Percentiles rank a stretch among this genome's conserved stretches.
phyloP scores from a whole-genome alignment of 2,329 filamentous ascomycete species.

The Pseudocercospora eumusae region DNA sequence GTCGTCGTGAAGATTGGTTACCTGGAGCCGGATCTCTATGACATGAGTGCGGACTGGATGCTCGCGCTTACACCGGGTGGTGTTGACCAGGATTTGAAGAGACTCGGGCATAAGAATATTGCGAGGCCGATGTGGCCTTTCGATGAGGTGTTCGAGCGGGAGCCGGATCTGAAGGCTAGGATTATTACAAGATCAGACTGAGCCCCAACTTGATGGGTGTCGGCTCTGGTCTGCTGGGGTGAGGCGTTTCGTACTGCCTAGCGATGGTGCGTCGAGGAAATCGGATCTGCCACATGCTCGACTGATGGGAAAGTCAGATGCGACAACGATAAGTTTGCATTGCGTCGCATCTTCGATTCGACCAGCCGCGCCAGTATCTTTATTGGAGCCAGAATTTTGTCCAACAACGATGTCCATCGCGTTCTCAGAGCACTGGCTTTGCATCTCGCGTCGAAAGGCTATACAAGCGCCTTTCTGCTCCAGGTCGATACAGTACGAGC shows the following conservation, averaged over 20 bases:
- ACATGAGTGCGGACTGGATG: conserved; percentile 30
- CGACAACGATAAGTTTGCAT: neutral
- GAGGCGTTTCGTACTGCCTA: neutral
- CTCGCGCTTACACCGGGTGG: conserved; percentile 29
- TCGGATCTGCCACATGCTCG: no score
- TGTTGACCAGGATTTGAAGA: conserved; percentile 27
- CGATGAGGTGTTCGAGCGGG: conserved; percentile 15
- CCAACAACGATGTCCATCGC: neutral
- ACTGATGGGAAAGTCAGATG: neutral
- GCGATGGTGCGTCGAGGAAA: neutral
- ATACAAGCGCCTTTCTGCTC: no score
- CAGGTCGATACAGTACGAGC: no score
- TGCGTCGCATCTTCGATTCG: neutral
- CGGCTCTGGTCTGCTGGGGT: neutral
- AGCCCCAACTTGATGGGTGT: neutral
- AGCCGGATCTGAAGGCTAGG: conserved; percentile 22
- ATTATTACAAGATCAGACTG: conserved; percentile 21
- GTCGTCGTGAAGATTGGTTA: conserved; percentile 32
- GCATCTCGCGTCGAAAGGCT: no score
- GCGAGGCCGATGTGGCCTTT: conserved; percentile 30
- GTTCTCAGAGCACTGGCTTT: no score
- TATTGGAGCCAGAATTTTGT: neutral
- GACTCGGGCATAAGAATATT: conserved; percentile 24
- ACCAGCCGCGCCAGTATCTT: neutral
- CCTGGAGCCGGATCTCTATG: conserved; percentile 28